Evolutionary conservation across 225 moss, liverwort and hornwort species (phyloP), one percentile per base, ranked within the genome.

Genomic region (Lunularia cruciata): DNA sequence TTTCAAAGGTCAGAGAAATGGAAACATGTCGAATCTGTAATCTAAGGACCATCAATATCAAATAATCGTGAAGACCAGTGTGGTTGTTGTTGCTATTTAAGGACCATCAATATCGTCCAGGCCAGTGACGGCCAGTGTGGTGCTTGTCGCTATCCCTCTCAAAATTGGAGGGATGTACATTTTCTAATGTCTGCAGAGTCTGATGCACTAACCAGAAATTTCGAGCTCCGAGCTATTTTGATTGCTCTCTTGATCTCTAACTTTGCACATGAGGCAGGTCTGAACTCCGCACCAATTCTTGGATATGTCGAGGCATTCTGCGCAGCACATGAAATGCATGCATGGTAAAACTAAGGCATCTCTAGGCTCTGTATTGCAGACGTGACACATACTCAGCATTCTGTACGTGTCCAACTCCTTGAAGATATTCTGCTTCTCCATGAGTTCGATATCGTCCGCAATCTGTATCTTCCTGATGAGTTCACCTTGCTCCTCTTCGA

Each of bases 401-500:
- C 48, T 65, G 65, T 47, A 65, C 65, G 47, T 47, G 48, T 65
- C 65, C 48, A 65, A 20, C 65, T 65, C 26, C 65, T 46, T 65
- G 47, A 65, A 65, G 65, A 65, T 65, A 48, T 48, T 65, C 25
- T 43, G 65, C 48, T 65, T 65, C 30, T 65, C 65, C 34, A 47
- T 47, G 42, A 65, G 47, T 48, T 65, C 65, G 65, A 65, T 65
- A 47, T 65, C 65, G 18, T 65, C 47, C 3, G 65, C 47, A 23
- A 65, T 32, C 65, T 65, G 65, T 65, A 65, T 65, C 65, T 65
- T 47, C 65, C 65, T 47, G 65, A 65, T 65, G 47, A 65, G 47
- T 19, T 65, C 65, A 30, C 65, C 47, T 47, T 65, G 65, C 65
- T 65, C 65, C 65, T 65, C 48, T 48, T 47, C 30, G 48, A 32